phyloP scores from a whole-genome alignment of 176 grass and related monocot genomes.

The Ensete ventricosum region DNA sequence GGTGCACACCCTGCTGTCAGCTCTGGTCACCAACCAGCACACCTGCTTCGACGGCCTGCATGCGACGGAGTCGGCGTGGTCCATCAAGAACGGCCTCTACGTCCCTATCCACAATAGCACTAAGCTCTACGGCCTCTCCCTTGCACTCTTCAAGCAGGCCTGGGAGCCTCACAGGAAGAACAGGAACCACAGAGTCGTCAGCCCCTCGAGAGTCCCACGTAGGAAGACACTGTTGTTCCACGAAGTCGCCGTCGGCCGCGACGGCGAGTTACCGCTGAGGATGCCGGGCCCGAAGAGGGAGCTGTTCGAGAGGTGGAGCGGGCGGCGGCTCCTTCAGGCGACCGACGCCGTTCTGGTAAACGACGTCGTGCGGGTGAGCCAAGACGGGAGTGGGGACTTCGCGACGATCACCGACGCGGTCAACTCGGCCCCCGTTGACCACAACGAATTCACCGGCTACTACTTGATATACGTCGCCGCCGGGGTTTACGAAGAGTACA shows the following conservation, averaged over 20 bases:
- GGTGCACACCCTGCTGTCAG: slow-evolving; percentile 72
- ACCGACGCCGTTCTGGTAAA: slow-evolving; percentile 30
- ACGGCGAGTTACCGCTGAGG: slow-evolving; percentile 30
- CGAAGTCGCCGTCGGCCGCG: slow-evolving; percentile 3
- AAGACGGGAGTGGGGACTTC: slow-evolving; percentile 50
- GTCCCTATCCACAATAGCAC: slow-evolving; percentile 43
- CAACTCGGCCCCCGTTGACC: slow-evolving; percentile 44
- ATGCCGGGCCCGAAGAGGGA: slow-evolving; percentile 24
- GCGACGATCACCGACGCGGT: slow-evolving; percentile 48
- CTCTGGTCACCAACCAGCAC: slow-evolving; percentile 83
- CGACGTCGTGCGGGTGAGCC: slow-evolving; percentile 42
- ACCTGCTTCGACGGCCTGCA: slow-evolving; percentile 65
- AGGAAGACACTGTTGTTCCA: slow-evolving; percentile 34
- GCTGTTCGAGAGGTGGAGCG: slow-evolving; percentile 18
- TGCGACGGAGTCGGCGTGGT: slow-evolving; percentile 57
- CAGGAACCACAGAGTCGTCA: slow-evolving; percentile 21
- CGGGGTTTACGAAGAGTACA: slow-evolving; percentile 84
- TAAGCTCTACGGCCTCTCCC: slow-evolving; percentile 70
- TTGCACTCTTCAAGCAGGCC: slow-evolving; percentile 71
- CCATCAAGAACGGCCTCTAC: slow-evolving; percentile 46
- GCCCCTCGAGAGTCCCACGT: slow-evolving; percentile 8
- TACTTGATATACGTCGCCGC: slow-evolving; percentile 59
- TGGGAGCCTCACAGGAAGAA: slow-evolving; percentile 50
- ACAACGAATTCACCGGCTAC: slow-evolving; percentile 56
- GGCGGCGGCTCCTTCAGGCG: slow-evolving; percentile 20